These are phyloP conservation scores for Rhododendron simsii DNA, from an alignment of 148 eudicot species.

Conservation along the genomic window DNA sequence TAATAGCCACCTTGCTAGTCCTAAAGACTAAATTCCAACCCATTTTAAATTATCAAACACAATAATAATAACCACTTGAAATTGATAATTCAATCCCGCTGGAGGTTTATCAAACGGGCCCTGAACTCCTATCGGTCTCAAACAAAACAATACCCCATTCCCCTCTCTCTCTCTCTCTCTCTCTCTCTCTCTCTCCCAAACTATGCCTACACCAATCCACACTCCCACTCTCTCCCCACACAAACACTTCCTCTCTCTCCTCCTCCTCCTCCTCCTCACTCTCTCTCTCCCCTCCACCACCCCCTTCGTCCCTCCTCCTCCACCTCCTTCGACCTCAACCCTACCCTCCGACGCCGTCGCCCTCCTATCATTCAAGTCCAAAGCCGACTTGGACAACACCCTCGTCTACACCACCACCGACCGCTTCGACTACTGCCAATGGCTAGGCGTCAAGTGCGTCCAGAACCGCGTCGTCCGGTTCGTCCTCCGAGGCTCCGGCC, in stretches of 20 bases:
- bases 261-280: conserved; percentile 1
- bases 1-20: too few species aligned
- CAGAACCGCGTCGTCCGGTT: conserved; percentile 52
- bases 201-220: not conserved
- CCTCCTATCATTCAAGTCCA: conserved; percentile 39
- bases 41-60: too few species aligned
- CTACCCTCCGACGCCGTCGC: conserved; percentile 40
- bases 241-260: not conserved
- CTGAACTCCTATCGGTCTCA: not conserved
- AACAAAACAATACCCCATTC: not conserved
- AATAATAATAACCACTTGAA: too few species aligned
- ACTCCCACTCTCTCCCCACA: not conserved
- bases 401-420: conserved; percentile 45
- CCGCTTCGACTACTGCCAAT: conserved; percentile 43
- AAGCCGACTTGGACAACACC: conserved; percentile 42
- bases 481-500: conserved; percentile 26
- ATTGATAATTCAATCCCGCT: too few species aligned
- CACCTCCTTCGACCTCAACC: not conserved
- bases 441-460: conserved; percentile 75
- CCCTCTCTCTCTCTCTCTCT: not conserved
- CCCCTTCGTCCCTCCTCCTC: conserved; percentile 4
- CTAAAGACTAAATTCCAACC: too few species aligned
- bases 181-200: not conserved
- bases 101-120: too few species aligned
- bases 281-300: conserved; percentile 10